phyloP scores from a whole-genome alignment of 2,329 filamentous ascomycete species.

The Coniosporium tulheliwenetii region DNA sequence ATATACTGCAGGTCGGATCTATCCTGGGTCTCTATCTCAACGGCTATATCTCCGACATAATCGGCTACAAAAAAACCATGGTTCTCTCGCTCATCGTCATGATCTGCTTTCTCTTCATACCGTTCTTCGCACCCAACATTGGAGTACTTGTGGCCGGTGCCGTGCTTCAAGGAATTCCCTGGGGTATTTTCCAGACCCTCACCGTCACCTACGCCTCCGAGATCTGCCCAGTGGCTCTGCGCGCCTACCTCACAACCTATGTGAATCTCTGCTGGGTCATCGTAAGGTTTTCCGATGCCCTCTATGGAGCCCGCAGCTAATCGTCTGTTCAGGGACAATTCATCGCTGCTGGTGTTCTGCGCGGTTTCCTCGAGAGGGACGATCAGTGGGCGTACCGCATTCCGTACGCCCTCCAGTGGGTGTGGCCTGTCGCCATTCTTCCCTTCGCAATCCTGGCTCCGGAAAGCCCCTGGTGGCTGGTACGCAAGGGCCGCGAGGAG shows the following conservation, averaged over 20 bases:
- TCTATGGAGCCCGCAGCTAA: slow-evolving; percentile 9
- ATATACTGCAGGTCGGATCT: slow-evolving; percentile 35
- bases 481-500: slow-evolving; percentile 18
- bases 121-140: slow-evolving; percentile 23
- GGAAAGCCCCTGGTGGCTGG: slow-evolving; percentile 22
- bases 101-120: slow-evolving; percentile 18
- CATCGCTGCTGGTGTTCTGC: slow-evolving; percentile 18
- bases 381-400: slow-evolving; percentile 36
- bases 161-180: slow-evolving; percentile 28
- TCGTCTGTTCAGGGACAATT: slow-evolving; percentile 21
- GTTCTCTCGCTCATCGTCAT: slow-evolving; percentile 37
- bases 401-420: slow-evolving; percentile 19
- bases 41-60: slow-evolving; percentile 43
- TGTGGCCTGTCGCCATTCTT: slow-evolving; percentile 21
- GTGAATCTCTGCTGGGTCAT: slow-evolving; percentile 26
- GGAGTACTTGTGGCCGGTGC: slow-evolving; percentile 20
- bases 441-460: slow-evolving; percentile 15
- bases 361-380: slow-evolving; percentile 41
- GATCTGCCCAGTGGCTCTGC: slow-evolving; percentile 18
- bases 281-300: slow-evolving; percentile 5
- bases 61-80: slow-evolving; percentile 33
- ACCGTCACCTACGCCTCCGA: slow-evolving; percentile 22
- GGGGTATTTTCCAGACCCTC: slow-evolving; percentile 11
- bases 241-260: slow-evolving; percentile 18
- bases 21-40: slow-evolving; percentile 53